Evolutionary conservation across 1,284 basidiomycete genomes (phyloP), one percentile per base, ranked within the genome.

Genomic region (Puccinia novopanici): DNA sequence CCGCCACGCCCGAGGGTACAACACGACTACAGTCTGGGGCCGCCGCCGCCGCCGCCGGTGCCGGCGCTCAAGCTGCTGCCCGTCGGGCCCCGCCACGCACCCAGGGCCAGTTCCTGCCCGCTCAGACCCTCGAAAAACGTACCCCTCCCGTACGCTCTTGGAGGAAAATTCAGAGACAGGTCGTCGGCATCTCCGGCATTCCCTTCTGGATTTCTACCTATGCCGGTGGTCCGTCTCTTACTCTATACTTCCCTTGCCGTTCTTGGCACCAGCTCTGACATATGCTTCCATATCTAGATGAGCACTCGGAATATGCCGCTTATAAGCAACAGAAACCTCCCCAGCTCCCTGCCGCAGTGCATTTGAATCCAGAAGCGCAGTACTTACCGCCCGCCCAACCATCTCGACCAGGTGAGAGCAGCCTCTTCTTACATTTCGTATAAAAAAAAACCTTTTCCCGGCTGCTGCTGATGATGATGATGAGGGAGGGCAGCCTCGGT

Each of bases 21-120:
- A 15, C 77, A 80, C 45, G 70, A 80, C 63, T 65, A 59, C 50
- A 34, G 17, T 24, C 59, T 80, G 2, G 77, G 77, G 17, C 77
- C 77, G 27, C 77, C 77, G 40, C 77, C 77, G 17, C 77, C 77
- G 27, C 77, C 77, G 30, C 77, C 77, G 17, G 77, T 80, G 27
- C 77, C 77, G n/a, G 77, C 77, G n/a, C 72, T 71, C 45, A 80
- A 63, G 65, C 42, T 59, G 10, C 24, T 54, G 19, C 37, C 68
- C 48, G 70, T 80, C n/a, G 77, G 77, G 24, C 55, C 68, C 45
- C 55, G 9, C 77, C 77, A 12, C 24, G 59, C 19, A 12, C 77
- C 27, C 55, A 63, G 48, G 76, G 63, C 40, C 65, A 57, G 15
- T 80, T 80, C 34, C 72, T 80, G 50, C 77, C 77, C 17, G 68